phyloP scores from a whole-genome alignment of 2,329 filamentous ascomycete species.

The Fusarium devonianum region DNA sequence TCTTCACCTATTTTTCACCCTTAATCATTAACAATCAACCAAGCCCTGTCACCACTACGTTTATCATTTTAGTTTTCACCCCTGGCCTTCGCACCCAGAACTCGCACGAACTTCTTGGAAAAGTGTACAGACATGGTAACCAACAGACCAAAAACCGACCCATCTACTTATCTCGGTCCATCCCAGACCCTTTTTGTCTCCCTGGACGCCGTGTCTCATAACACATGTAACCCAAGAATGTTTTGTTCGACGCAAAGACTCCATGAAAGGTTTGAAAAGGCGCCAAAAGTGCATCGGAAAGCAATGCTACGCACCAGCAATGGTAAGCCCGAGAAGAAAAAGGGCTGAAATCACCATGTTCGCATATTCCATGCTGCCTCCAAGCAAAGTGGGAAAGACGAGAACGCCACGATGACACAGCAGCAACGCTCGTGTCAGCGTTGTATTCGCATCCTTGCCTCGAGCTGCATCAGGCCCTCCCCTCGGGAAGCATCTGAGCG shows the following conservation, averaged over 20 bases:
- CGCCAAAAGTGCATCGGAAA: too few relatives aligned
- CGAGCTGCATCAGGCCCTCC: slow-evolving; percentile 5
- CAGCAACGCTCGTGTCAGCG: slow-evolving; percentile 32
- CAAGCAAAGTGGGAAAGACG: slow-evolving; percentile 7
- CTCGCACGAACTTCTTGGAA: too few relatives aligned
- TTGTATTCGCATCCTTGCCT: slow-evolving; percentile 19
- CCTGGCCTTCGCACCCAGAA: slow-evolving; percentile 14
- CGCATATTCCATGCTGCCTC: background rate
- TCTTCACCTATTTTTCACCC: too few relatives aligned
- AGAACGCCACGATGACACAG: slow-evolving; percentile 24
- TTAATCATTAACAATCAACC: slow-evolving; percentile 5
- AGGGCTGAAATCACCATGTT: too few relatives aligned
- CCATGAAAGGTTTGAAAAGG: too few relatives aligned
- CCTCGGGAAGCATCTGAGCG: slow-evolving; percentile 4
- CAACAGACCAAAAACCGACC: slow-evolving; percentile 12
- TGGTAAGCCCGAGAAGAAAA: background rate
- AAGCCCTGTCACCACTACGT: background rate
- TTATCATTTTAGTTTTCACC: slow-evolving; percentile 11
- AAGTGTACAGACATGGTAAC: slow-evolving; percentile 21
- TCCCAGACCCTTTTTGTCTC: background rate
- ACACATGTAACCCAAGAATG: slow-evolving; percentile 13
- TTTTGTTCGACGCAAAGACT: background rate
- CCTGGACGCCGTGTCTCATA: slow-evolving; percentile 20
- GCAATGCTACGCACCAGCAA: background rate
- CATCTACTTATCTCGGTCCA: background rate